Evolutionary conservation across 2,329 filamentous ascomycete species (phyloP), one percentile per base, ranked within the genome.

Genomic region (Mariannaea elegans): DNA sequence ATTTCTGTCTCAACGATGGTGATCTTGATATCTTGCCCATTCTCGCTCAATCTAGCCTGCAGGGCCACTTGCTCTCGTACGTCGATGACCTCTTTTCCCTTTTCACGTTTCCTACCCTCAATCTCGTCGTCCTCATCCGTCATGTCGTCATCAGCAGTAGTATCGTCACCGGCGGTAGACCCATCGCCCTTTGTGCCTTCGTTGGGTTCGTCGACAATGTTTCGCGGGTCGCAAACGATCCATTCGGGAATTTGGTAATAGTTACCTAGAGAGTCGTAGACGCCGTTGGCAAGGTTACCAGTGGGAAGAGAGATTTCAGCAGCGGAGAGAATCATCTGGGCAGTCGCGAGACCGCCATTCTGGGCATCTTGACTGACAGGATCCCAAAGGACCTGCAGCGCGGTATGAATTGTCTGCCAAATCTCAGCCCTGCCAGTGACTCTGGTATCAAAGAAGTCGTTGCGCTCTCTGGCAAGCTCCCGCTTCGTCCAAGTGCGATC

Each of bases 371-470:
- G 69, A 5, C 59, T 62, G 21, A 85, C 82, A 1, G 83, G 80
- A 10, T 82, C 82, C 78, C 90, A 90, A 62, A 97, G 74, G 7
- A 91, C 79, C 61, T 90, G 85, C 16, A 93, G 81, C 0, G 89
- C 90, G 1, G 87, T 80, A 44, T 84, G 84, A 13, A 97, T 76
- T 0, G 91, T 89, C 67, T 87, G 87, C 94, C 94, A 98, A 23
- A 95, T 84, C 75, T 97, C 92, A 4, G 83, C 71, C 4, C 87
- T 84, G 2, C 93, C 93, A 0, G 90, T 91, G 14, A 96, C 92
- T 45, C 93, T 82, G 2, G 94, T 97, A 62, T 97, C 93, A 76
- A 97, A 98, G 81, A 96, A 97, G 62, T 93, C 93, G 47, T 78
- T 79, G 47, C 94, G 86, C 77, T 97, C 92, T 29, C 82, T 82